Evolutionary conservation across 352 stramenopile species (phyloP), one percentile per base, ranked within the genome.

Genomic region (Phytophthora kernoviae): DNA sequence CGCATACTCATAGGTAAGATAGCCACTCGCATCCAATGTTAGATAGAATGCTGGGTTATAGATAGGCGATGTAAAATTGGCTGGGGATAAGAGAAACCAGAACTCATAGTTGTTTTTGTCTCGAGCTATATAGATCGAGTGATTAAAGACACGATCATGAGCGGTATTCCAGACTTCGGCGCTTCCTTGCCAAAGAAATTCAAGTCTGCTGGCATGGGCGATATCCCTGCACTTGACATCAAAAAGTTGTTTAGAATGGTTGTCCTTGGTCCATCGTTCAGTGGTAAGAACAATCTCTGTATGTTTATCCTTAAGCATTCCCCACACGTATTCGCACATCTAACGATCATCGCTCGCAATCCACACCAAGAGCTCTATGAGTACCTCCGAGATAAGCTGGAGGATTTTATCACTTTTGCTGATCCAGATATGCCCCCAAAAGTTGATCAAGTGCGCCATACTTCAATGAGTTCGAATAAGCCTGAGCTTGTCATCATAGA

Each of bases 161-260:
- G 27, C 21, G 4, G 1, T 12, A 48, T 62, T 21, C 54, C 41
- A 22, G 30, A 62, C 30, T 54, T 47, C 34, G 43, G 43, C 2
- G 26, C 4, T 33, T 5, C 27, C 4, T 7, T 36, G 21, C 4
- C 43, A 24, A 46, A 54, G 37, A 39, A 61, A 20, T 61, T 36
- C 34, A 22, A n/a, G 15, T 18, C 4, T 21, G 17, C n/a, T n/a
- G n/a, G n/a, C n/a, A n/a, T n/a, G n/a, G n/a, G n/a, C n/a, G n/a
- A n/a, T n/a, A n/a, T n/a, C n/a, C n/a, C n/a, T n/a, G n/a, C n/a
- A n/a, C n/a, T n/a, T n/a, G n/a, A n/a, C n/a, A n/a, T n/a, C n/a
- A n/a, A n/a, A n/a, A 41, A 39, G 41, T 34, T 60, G 15, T 60
- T 53, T 52, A 37, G 52, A 39, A 52, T 52, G 39, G 41, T 60